Conservation (phyloP, 1,284 basidiomycete species). For the Tilletia caries region DNA sequence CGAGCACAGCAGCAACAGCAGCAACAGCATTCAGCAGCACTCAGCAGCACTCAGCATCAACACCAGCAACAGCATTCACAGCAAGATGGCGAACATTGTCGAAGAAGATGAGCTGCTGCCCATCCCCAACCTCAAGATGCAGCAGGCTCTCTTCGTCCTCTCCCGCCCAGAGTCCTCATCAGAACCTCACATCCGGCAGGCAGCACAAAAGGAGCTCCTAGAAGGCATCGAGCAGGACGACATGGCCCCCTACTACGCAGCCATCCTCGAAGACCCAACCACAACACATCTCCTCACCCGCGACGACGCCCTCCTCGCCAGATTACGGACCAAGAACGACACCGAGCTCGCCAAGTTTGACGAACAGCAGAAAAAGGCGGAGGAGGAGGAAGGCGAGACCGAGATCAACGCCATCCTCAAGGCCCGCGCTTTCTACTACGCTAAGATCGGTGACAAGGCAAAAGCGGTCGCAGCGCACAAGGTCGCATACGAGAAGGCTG, state of each 20-base stretch:
- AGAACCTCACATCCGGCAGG: slow-evolving; percentile 11
- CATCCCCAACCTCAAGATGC: slow-evolving; percentile 48
- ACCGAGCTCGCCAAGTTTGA: slow-evolving; percentile 75
- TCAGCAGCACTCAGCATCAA: neutral
- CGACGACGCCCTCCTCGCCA: slow-evolving; percentile 65
- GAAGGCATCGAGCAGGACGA: slow-evolving; percentile 76
- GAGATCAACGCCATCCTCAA: slow-evolving; percentile 85
- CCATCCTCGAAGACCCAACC: slow-evolving; percentile 46
- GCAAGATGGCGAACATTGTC: slow-evolving; percentile 27
- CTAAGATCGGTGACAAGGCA: slow-evolving; percentile 84
- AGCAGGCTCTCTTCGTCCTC: slow-evolving; percentile 50
- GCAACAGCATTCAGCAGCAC: neutral
- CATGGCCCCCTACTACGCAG: slow-evolving; percentile 51
- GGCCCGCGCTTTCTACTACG: slow-evolving; percentile 80
- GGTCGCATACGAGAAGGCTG: slow-evolving; percentile 82
- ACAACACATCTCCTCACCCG: slow-evolving; percentile 49
- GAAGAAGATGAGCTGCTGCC: slow-evolving; percentile 45
- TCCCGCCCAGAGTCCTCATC: slow-evolving; percentile 17
- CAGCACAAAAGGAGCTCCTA: slow-evolving; percentile 60
- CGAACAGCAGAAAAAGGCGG: slow-evolving; percentile 74
- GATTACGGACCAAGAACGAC: slow-evolving; percentile 72
- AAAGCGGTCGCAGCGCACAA: slow-evolving; percentile 69
- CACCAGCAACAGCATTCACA: neutral
- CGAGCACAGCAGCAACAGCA: neutral
- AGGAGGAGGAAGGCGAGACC: slow-evolving; percentile 87